Evolutionary conservation across 2,329 filamentous ascomycete genomes (phyloP), one percentile per base, ranked within the genome.

Genomic region (Aspergillus tubingensis): DNA sequence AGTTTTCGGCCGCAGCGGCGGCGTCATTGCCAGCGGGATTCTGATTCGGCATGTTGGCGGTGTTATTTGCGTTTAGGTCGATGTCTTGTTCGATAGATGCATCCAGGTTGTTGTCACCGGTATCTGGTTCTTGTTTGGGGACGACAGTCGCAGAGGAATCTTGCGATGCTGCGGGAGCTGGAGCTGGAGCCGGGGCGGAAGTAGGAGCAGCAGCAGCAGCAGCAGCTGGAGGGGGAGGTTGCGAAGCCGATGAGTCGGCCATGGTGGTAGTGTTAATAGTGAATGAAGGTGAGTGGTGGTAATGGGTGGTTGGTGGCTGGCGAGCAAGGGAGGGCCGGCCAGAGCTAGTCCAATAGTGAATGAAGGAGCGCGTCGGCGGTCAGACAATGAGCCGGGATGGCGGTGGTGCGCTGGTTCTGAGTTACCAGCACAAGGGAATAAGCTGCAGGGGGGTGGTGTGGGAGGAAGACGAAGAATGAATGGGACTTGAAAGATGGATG

Each of bases 1-100:
- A 60, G 47, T 72, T 68, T 15, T 65, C 67, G 44, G 60, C 56
- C 0, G 64, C 61, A 21, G 47, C 53, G 52, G 58, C 60, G 48
- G 61, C 66, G 39, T 52, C 61, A 7, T 62, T 62, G 41, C 61
- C 65, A 41, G 57, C 60, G 57, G 61, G 61, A 10, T 66, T 65
- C 11, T 57, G 57, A 53, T 67, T 61, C 17, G 67, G 56, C 27
- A 57, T 63, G 19, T 66, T 57, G 7, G 60, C 57, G 58, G 63
- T 64, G 23, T 68, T 70, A 69, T 61, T 57, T 56, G 65, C 64
- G 21, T 68, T 70, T 70, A 77, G 71, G 30, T 77, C 72, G 60
- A 77, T 69, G 55, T 78, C 75, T 49, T 74, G 69, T 36, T 77
- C 76, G 61, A 74, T 70, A 43, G 70, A 72, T 50, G 70, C 64